Evolutionary conservation across 208 protist species (phyloP).

Genomic region (Trichomonas vaginalis): DNA sequence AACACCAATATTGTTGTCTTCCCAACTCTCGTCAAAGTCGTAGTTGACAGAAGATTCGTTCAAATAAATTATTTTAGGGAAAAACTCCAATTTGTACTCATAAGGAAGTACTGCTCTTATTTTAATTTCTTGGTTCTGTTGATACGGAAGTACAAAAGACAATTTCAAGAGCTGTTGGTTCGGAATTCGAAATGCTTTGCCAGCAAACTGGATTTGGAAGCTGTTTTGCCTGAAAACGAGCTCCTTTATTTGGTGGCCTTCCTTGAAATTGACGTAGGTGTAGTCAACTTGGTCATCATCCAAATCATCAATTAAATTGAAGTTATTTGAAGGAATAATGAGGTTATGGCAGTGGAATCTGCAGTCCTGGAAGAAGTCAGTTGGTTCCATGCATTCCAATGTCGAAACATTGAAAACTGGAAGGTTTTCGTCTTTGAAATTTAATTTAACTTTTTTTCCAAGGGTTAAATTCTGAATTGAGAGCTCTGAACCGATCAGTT

Average conservation of each 20-base stretch:
- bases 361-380: not conserved
- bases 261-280: not conserved
- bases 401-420: not conserved
- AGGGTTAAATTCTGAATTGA: not conserved
- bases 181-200: not conserved
- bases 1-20: not conserved
- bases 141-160: not conserved
- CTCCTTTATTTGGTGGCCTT: not conserved
- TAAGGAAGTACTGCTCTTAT: not conserved
- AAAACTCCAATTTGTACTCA: not conserved
- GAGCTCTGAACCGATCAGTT: not conserved
- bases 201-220: not conserved
- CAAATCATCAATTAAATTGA: not conserved
- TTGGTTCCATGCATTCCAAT: not conserved
- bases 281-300: not conserved
- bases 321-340: not conserved
- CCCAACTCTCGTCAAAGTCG: not conserved
- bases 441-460: not conserved
- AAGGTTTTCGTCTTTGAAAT: not conserved
- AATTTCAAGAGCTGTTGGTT: not conserved
- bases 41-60: not conserved
- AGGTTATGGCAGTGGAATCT: not conserved
- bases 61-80: not conserved
- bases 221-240: not conserved
- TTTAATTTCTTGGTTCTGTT: not conserved